Conservation (phyloP, 495 filamentous ascomycete genomes). For the Achaetomiella virescens region DNA sequence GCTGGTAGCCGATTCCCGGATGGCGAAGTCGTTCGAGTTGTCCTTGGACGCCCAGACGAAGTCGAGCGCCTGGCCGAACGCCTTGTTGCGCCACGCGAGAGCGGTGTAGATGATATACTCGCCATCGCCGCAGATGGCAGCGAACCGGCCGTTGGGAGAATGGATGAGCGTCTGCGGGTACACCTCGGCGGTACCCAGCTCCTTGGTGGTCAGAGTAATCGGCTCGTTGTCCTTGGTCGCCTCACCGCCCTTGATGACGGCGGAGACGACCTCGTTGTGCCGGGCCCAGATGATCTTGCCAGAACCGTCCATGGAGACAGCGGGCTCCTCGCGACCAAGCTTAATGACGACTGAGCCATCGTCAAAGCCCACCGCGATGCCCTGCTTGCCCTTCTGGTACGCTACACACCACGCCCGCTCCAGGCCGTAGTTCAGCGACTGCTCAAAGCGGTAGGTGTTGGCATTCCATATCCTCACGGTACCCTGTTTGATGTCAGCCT, state of each 20-base stretch:
- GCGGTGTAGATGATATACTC: slow-evolving; percentile 99
- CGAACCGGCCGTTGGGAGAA: slow-evolving; percentile 96
- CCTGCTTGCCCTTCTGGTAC: slow-evolving; percentile 89
- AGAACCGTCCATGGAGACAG: slow-evolving; percentile 91
- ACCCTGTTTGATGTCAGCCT: slow-evolving; percentile 38
- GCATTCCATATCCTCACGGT: slow-evolving; percentile 99
- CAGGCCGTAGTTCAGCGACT: slow-evolving; percentile 89
- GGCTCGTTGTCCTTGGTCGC: slow-evolving; percentile 80
- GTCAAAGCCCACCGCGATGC: slow-evolving; percentile 92
- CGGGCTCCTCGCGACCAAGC: slow-evolving; percentile 94
- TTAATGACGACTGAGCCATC: slow-evolving; percentile 97
- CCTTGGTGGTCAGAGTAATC: slow-evolving; percentile 82
- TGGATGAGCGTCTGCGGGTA: slow-evolving; percentile 92
- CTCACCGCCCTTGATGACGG: slow-evolving; percentile 91
- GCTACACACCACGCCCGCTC: slow-evolving; percentile 97
- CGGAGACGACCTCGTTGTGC: slow-evolving; percentile 88
- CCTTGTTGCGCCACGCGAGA: slow-evolving; percentile 94
- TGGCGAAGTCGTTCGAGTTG: slow-evolving; percentile 97
- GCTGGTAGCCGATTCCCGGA: slow-evolving; percentile 85
- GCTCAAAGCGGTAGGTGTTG: slow-evolving; percentile 91
- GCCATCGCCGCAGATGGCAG: slow-evolving; percentile 93
- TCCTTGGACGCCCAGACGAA: slow-evolving; percentile 98
- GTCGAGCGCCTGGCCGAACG: slow-evolving; percentile 88
- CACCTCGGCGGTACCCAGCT: slow-evolving; percentile 90
- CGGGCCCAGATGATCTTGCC: slow-evolving; percentile 95